phyloP scores from a whole-genome alignment of 2,329 filamentous ascomycete species.

The Coccinonectria pachysandricola region DNA sequence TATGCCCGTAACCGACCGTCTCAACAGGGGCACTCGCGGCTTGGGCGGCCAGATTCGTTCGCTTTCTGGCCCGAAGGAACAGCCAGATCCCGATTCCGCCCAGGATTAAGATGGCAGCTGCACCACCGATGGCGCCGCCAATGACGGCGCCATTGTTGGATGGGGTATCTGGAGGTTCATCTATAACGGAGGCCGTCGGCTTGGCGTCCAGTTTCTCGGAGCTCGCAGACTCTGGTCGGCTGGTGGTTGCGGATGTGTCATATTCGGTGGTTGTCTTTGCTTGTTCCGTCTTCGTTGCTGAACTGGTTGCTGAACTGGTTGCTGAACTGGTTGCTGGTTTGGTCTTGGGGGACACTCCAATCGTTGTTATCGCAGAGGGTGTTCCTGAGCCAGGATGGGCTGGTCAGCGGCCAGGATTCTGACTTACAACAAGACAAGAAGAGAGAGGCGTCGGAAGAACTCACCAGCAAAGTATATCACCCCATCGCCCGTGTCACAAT shows the following conservation, averaged over 20 bases:
- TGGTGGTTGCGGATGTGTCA: background rate
- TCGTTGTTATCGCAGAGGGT: background rate
- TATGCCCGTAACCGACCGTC: too few species aligned
- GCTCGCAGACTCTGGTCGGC: background rate
- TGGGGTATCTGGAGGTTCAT: too few species aligned
- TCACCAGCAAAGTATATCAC: slow-evolving; percentile 1
- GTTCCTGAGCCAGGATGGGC: background rate
- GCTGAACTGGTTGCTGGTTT: background rate
- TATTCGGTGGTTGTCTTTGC: background rate
- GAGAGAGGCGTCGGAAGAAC: background rate
- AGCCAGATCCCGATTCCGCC: background rate
- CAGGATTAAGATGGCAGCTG: background rate
- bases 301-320: background rate
- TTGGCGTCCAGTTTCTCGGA: background rate
- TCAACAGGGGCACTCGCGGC: too few species aligned
- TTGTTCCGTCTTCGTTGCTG: background rate
- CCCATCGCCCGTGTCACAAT: background rate
- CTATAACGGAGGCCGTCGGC: too few species aligned
- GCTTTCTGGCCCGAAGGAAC: background rate
- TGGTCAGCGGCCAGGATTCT: background rate
- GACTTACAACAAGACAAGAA: background rate
- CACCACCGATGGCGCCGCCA: background rate
- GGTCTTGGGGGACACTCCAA: background rate
- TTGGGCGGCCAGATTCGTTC: too few species aligned
- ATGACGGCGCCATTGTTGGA: background rate